Conservation (phyloP, 2,329 filamentous ascomycete genomes). For the Fusarium redolens region DNA sequence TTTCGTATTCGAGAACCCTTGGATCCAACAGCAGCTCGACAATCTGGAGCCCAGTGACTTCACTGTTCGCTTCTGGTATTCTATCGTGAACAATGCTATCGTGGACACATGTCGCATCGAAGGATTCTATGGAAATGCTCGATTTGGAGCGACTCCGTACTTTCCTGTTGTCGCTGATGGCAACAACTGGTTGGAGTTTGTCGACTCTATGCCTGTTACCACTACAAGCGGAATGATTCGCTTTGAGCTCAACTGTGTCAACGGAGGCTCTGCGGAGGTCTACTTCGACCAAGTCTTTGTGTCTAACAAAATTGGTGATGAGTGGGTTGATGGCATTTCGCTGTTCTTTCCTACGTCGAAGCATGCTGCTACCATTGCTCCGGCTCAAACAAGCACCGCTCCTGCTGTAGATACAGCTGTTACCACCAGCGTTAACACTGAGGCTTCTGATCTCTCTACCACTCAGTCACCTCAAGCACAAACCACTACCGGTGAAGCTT, state of each 20-base stretch:
- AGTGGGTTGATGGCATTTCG: constrained; percentile 32
- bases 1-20: constrained; percentile 6
- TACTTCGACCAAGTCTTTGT: constrained; percentile 42
- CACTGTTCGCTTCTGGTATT: constrained; percentile 40
- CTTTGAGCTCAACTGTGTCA: constrained; percentile 33
- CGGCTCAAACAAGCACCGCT: constrained; percentile 14
- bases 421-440: neutral
- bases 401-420: neutral
- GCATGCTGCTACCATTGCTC: constrained; percentile 10
- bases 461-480: neutral
- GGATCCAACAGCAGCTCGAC: constrained; percentile 34
- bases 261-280: constrained; percentile 34
- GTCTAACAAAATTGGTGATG: constrained; percentile 33
- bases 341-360: constrained; percentile 28
- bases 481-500: neutral
- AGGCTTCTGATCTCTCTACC: neutral
- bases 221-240: constrained; percentile 32
- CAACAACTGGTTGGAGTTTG: constrained; percentile 20
- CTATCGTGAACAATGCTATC: constrained; percentile 23
- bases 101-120: constrained; percentile 34
- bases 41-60: constrained; percentile 30
- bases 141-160: constrained; percentile 32
- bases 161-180: constrained; percentile 25
- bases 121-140: constrained; percentile 28
- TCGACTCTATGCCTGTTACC: constrained; percentile 25